A percentile compares a stretch with the other conserved stretches of the same genome.
phyloP scores from a whole-genome alignment of 2,329 filamentous ascomycete species.

The Epichloe glyceriae region DNA sequence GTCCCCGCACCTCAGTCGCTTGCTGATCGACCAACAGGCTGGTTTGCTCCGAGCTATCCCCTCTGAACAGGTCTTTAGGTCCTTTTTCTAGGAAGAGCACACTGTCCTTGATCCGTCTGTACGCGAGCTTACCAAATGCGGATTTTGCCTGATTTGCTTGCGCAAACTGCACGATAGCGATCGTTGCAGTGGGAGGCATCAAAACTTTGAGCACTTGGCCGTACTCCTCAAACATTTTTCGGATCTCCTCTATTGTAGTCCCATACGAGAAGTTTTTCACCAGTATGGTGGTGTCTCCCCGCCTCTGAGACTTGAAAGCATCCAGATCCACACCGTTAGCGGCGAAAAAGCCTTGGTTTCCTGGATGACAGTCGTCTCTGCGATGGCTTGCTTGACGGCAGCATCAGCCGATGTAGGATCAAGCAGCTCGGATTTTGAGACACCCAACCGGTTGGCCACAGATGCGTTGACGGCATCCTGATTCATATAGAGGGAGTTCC shows the following conservation, averaged over 20 bases:
- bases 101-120: slow-evolving; percentile 81
- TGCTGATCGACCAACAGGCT: slow-evolving; percentile 20
- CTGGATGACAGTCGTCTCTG: slow-evolving; percentile 90
- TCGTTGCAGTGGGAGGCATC: slow-evolving; percentile 86
- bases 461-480: slow-evolving; percentile 90
- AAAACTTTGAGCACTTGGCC: slow-evolving; percentile 70
- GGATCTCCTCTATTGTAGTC: slow-evolving; percentile 65
- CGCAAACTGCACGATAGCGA: slow-evolving; percentile 82
- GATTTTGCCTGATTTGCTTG: slow-evolving; percentile 67
- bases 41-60: slow-evolving; percentile 16
- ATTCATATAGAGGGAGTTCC: slow-evolving; percentile 99
- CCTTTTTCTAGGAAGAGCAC: slow-evolving; percentile 90
- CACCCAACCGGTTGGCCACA: slow-evolving; percentile 70
- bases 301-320: slow-evolving; percentile 72
- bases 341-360: slow-evolving; percentile 84
- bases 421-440: slow-evolving; percentile 81
- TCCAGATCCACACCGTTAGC: slow-evolving; percentile 84
- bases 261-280: slow-evolving; percentile 92
- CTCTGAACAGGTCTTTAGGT: slow-evolving; percentile 63
- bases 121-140: slow-evolving; percentile 75
- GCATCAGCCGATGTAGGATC: slow-evolving; percentile 94
- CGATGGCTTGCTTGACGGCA: slow-evolving; percentile 90
- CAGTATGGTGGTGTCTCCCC: slow-evolving; percentile 76
- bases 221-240: slow-evolving; percentile 71
- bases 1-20: slow-evolving; percentile 40